Conservation (phyloP, 2,329 filamentous ascomycete genomes). For the Lachnellula hyalina region DNA sequence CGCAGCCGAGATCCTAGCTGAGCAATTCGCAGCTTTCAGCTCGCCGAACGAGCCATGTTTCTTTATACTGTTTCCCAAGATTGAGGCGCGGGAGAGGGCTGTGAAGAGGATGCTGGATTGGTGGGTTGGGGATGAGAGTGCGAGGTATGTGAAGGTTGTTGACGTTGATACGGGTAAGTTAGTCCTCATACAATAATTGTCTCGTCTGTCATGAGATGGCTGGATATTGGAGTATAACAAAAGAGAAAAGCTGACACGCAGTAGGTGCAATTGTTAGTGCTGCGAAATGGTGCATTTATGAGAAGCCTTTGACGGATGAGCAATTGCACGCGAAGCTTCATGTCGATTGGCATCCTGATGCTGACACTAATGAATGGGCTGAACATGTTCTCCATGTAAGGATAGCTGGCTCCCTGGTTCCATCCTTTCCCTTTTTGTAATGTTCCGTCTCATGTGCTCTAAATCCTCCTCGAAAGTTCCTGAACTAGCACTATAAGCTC, state of each 20-base stretch:
- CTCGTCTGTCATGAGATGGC: neutral
- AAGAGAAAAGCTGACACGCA: neutral
- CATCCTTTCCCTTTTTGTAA: too few species aligned
- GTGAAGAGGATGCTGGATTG: conserved; percentile 14
- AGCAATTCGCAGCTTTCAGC: conserved; percentile 14
- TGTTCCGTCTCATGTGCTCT: too few species aligned
- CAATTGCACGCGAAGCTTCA: conserved; percentile 10
- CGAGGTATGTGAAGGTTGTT: conserved; percentile 19
- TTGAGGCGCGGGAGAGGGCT: conserved; percentile 9
- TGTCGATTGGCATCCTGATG: conserved; percentile 17
- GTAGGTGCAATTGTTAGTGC: conserved; percentile 14
- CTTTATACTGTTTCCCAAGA: conserved; percentile 12
- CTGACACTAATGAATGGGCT: conserved; percentile 15
- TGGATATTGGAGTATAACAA: neutral
- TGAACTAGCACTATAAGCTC: too few species aligned
- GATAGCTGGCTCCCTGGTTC: too few species aligned
- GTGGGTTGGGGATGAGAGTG: conserved; percentile 12
- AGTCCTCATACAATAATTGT: neutral
- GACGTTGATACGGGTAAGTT: conserved; percentile 15
- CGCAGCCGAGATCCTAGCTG: conserved; percentile 11
- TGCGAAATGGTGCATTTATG: conserved; percentile 16
- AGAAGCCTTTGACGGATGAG: conserved; percentile 8
- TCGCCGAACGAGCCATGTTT: conserved; percentile 15
- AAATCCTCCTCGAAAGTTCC: too few species aligned
- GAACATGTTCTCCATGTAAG: conserved; percentile 3